Conservation (phyloP, 345 rosid genomes). For the Sisymbrium altissimum region DNA sequence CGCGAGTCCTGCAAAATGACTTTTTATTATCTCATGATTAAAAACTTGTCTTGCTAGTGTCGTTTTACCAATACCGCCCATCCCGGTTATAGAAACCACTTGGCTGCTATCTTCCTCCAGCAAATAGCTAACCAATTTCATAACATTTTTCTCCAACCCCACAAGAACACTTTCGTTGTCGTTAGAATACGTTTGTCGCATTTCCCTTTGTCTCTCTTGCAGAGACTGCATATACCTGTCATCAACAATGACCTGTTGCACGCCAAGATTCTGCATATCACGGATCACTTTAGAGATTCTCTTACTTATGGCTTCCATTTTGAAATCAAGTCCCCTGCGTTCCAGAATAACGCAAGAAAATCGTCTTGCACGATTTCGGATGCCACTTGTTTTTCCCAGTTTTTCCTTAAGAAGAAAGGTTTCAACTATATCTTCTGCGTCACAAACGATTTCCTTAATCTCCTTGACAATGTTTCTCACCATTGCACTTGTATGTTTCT, state of each 20-base stretch:
- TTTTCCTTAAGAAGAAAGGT: conserved; percentile 10
- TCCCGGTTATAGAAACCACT: conserved; percentile 39
- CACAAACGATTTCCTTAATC: too few relatives aligned
- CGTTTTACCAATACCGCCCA: conserved; percentile 17
- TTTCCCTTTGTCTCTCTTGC: background rate
- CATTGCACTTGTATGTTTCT: too few relatives aligned
- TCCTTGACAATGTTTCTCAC: too few relatives aligned
- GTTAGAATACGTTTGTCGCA: conserved; percentile 24
- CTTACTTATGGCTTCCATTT: conserved; percentile 7
- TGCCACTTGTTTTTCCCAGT: background rate
- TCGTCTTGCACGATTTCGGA: background rate
- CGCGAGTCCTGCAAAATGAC: background rate
- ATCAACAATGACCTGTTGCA: background rate
- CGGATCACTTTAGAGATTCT: conserved; percentile 20
- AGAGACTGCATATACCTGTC: background rate
- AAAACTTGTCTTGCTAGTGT: background rate
- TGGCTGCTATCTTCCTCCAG: background rate
- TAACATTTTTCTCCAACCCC: conserved; percentile 33
- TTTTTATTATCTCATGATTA: background rate
- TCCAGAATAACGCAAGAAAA: background rate
- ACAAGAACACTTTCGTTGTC: conserved; percentile 29
- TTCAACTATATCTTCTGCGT: background rate
- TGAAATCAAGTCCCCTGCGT: background rate
- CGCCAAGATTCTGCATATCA: conserved; percentile 30
- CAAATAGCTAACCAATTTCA: conserved; percentile 16